phyloP scores from a whole-genome alignment of 306 rosid genomes.

The Castanea crenata region DNA sequence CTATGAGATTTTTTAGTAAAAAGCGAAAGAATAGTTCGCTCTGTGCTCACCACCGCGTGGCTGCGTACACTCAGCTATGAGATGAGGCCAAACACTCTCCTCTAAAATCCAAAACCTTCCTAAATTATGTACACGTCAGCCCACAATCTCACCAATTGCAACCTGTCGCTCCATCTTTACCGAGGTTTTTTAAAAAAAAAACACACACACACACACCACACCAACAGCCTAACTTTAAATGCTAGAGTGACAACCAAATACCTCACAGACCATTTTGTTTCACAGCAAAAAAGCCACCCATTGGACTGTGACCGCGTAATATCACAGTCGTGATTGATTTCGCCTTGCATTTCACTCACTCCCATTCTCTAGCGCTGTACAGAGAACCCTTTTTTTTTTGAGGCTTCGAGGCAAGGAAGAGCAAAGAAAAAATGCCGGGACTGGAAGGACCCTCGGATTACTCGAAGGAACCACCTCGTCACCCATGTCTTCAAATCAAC shows the following conservation, averaged over 20 bases:
- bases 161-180: too few species aligned
- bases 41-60: background rate
- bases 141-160: background rate
- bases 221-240: too few species aligned
- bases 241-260: too few species aligned
- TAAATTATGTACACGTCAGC: background rate
- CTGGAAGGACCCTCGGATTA: slow-evolving; percentile 69
- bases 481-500: slow-evolving; percentile 56
- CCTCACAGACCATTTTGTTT: too few species aligned
- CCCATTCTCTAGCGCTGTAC: too few species aligned
- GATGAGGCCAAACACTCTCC: background rate
- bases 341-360: too few species aligned
- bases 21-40: slow-evolving; percentile 23
- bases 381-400: background rate
- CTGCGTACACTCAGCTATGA: background rate
- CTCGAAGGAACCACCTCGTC: slow-evolving; percentile 70
- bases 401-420: background rate
- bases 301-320: too few species aligned
- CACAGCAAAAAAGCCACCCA: too few species aligned
- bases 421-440: slow-evolving; percentile 53
- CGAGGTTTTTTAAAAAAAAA: too few species aligned
- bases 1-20: slow-evolving; percentile 5
- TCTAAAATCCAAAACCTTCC: background rate
- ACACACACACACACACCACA: too few species aligned
- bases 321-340: too few species aligned